Percentiles rank a stretch among this genome's conserved stretches.
Evolutionary conservation across 306 rosid genomes (phyloP).

Genomic region (Dalbergia oliveri): DNA sequence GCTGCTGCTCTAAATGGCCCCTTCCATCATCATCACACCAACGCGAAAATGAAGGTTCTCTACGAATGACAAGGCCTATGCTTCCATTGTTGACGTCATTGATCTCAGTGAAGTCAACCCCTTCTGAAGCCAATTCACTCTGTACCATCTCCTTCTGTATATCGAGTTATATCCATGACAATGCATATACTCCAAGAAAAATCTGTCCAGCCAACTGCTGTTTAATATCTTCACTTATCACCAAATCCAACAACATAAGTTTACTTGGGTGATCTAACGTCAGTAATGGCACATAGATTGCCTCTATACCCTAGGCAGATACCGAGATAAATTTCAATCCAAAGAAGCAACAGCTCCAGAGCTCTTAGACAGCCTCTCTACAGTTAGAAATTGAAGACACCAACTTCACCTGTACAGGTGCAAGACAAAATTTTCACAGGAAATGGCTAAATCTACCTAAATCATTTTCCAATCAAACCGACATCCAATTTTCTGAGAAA

Average conservation of each 20-base stretch:
- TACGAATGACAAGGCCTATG: conserved; percentile 54
- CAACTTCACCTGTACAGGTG: conserved; percentile 46
- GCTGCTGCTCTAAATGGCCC: conserved; percentile 51
- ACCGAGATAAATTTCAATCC: conserved; percentile 9
- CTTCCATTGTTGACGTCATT: conserved; percentile 46
- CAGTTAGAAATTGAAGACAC: conserved; percentile 38
- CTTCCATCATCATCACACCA: conserved; percentile 74
- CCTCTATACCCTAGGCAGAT: conserved; percentile 21
- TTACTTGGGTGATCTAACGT: conserved; percentile 33
- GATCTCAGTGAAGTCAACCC: conserved; percentile 47
- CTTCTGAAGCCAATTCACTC: conserved; percentile 60
- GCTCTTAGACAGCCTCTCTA: conserved; percentile 32
- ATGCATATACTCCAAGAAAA: conserved; percentile 34
- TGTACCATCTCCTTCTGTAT: conserved; percentile 65
- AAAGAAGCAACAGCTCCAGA: conserved; percentile 39
- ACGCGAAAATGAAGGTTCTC: conserved; percentile 78
- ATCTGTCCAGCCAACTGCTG: conserved; percentile 42
- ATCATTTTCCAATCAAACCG: conserved; percentile 19
- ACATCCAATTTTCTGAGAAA: conserved; percentile 14
- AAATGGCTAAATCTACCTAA: conserved; percentile 26
- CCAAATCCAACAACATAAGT: conserved; percentile 45
- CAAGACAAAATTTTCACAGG: conserved; percentile 38
- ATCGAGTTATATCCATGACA: conserved; percentile 51
- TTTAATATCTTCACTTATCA: conserved; percentile 37
- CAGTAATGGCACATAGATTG: background rate